Evolutionary conservation across 257 asterid species (phyloP), one percentile per base, ranked within the genome.

Genomic region (Capsicum rhomboideum): DNA sequence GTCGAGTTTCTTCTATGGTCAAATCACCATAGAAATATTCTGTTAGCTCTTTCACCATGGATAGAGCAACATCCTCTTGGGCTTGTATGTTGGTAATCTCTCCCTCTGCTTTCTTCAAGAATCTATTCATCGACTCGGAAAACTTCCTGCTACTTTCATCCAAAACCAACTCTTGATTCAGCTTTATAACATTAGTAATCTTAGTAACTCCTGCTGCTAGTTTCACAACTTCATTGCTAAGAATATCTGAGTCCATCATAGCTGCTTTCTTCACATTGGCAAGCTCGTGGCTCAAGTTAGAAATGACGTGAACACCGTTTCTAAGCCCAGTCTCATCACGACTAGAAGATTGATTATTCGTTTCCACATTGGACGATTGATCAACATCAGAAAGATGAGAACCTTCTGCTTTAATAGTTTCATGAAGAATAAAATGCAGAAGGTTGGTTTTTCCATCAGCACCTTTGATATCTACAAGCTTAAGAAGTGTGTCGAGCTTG

Each of bases 261-360:
- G 98, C 98, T 5, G 95, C 97, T 87, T 92, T 95, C 87, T 91
- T 95, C 61, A 92, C 98, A 21, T 92, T 95, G 61, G 88, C 86
- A 21, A 95, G 96, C 92, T 92, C 98, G 52, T 97, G 92, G 37
- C 92, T 88, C 10, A 95, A 85, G 59, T 91, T 85, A 13, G 93
- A 91, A 58, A 95, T 97, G 8, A 93, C 88, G 82, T 92, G 93
- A 86, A 95, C 96, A 29, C 97, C 94, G 1, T 95, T 95, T 50
- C 91, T 86, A n/a, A 85, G 86, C 69, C 91, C 94, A 29, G 91
- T 89, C 80, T 95, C 98, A 21, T 93, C 91, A 8, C 63, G 85
- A 59, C 37, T 34, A 5, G 37, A 34, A 34, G 37, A 34, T 34
- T 34, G 37, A 34, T 34, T 3, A 34, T 34, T 34, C 4, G 37